Conservation (phyloP, 176 grass and related monocot species). For the Eleusine coracana region DNA sequence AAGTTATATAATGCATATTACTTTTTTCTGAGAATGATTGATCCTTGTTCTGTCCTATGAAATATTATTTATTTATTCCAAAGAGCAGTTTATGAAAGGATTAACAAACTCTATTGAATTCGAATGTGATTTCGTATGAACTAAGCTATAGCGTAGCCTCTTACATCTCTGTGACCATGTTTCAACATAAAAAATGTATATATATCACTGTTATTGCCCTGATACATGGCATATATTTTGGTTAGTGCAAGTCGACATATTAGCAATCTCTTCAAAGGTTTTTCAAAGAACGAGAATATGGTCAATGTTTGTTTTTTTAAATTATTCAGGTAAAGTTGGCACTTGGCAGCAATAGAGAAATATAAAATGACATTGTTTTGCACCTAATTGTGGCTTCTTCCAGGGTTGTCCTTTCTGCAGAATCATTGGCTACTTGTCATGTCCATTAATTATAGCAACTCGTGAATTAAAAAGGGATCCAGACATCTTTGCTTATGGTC, state of each 20-base stretch:
- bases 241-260: background rate
- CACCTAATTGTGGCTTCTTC: background rate
- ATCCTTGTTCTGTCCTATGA: background rate
- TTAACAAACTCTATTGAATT: background rate
- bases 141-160: background rate
- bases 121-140: constrained; percentile 7
- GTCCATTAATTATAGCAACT: constrained; percentile 9
- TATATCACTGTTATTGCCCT: background rate
- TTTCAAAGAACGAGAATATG: background rate
- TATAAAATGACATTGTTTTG: background rate
- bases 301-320: background rate
- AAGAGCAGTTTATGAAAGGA: background rate
- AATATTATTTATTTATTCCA: background rate
- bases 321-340: background rate
- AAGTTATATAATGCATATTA: background rate
- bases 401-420: background rate
- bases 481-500: background rate
- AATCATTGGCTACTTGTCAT: constrained; percentile 19
- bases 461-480: background rate
- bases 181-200: background rate
- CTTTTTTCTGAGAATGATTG: background rate
- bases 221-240: background rate
- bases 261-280: background rate
- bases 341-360: background rate
- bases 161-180: constrained; percentile 4